phyloP scores from a whole-genome alignment of 1,139 yeast species.

The Saccharomyces hybrid region DNA sequence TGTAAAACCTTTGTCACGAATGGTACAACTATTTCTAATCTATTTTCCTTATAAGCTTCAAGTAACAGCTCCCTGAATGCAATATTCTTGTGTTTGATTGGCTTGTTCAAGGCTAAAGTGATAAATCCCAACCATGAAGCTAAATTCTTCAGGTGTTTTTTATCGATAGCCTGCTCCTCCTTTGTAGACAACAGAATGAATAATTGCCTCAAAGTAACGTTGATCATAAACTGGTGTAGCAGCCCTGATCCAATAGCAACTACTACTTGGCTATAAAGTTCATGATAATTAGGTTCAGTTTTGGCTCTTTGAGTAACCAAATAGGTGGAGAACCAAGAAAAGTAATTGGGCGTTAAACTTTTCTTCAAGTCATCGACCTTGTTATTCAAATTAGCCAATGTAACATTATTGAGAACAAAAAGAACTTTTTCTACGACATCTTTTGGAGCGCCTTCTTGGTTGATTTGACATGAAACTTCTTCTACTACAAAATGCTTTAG shows the following conservation, averaged over 20 bases:
- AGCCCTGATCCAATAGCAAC: constrained; percentile 46
- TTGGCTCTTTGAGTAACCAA: constrained; percentile 84
- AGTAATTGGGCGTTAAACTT: constrained; percentile 51
- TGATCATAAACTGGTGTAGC: constrained; percentile 55
- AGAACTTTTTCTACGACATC: constrained; percentile 68
- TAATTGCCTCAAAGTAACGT: constrained; percentile 52
- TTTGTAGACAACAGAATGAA: constrained; percentile 50
- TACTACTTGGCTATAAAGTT: constrained; percentile 62
- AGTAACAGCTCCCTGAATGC: constrained; percentile 71
- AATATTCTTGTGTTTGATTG: constrained; percentile 68
- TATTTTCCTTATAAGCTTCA: constrained; percentile 67
- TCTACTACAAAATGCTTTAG: constrained; percentile 26
- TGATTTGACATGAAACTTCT: constrained; percentile 28
- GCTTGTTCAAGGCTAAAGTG: constrained; percentile 69
- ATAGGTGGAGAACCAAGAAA: constrained; percentile 77
- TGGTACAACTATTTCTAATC: constrained; percentile 70
- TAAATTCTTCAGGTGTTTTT: constrained; percentile 70
- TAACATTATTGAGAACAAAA: constrained; percentile 78
- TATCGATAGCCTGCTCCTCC: constrained; percentile 57
- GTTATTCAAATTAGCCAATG: constrained; percentile 57
- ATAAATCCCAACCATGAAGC: constrained; percentile 89
- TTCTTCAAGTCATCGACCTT: constrained; percentile 61
- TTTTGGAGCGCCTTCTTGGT: constrained; percentile 67
- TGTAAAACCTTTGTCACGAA: constrained; percentile 83
- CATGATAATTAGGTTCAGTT: constrained; percentile 88